These are phyloP conservation scores for Ceratocystis variospora DNA, from an alignment of 2,329 filamentous ascomycete genomes.

Conservation along the genomic window DNA sequence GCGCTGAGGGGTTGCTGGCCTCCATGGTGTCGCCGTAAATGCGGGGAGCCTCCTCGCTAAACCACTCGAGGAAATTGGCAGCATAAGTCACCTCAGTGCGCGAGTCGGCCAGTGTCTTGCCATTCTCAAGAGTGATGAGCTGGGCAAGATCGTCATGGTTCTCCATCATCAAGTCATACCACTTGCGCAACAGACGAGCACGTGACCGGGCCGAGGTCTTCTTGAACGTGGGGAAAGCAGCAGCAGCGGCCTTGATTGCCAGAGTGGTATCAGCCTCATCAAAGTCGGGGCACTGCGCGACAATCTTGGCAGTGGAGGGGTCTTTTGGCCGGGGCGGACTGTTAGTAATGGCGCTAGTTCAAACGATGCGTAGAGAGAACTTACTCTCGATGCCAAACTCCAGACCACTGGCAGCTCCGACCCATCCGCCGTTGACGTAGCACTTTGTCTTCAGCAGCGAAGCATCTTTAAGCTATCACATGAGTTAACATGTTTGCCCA, in stretches of 20 bases:
- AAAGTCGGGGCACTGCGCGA: constrained; percentile 62
- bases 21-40: constrained; percentile 35
- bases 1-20: constrained; percentile 44
- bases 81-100: constrained; percentile 45
- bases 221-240: constrained; percentile 48
- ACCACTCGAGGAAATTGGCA: constrained; percentile 50
- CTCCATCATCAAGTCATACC: constrained; percentile 53
- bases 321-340: constrained; percentile 32
- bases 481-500: background rate
- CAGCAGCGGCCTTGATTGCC: constrained; percentile 55
- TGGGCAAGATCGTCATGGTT: constrained; percentile 52
- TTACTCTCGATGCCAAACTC: constrained; percentile 57
- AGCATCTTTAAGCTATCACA: constrained; percentile 42
- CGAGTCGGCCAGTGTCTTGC: constrained; percentile 51
- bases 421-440: constrained; percentile 68
- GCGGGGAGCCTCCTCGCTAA: constrained; percentile 49
- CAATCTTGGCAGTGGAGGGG: constrained; percentile 54
- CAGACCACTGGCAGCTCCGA: constrained; percentile 55
- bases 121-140: constrained; percentile 58
- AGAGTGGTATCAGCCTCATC: constrained; percentile 50
- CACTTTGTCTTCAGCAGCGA: constrained; percentile 55
- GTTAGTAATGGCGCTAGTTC: background rate
- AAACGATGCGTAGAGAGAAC: constrained; percentile 7
- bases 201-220: constrained; percentile 47
- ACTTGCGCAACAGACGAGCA: constrained; percentile 46